Conservation (phyloP, 2,329 filamentous ascomycete species). For the Aspergillus pseudoterreus region DNA sequence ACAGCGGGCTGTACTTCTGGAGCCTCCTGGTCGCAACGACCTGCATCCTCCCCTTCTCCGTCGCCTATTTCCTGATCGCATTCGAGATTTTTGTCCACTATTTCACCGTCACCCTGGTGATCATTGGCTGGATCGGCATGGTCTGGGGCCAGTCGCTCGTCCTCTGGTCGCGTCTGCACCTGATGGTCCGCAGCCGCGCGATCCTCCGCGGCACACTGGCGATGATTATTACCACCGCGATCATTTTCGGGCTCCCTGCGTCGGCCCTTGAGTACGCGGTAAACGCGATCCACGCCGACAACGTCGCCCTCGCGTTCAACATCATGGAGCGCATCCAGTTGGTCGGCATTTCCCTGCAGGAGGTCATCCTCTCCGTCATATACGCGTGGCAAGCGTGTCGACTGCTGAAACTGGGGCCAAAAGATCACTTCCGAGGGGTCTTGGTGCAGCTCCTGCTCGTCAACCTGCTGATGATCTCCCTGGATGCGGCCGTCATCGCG, state of each 20-base stretch:
- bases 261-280: constrained; percentile 24
- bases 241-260: constrained; percentile 27
- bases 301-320: neutral
- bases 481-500: constrained; percentile 39
- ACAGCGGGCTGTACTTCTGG: constrained; percentile 5
- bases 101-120: neutral
- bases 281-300: neutral
- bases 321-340: constrained; percentile 49
- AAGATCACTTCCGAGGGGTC: constrained; percentile 35
- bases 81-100: neutral
- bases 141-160: constrained; percentile 40
- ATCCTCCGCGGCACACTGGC: constrained; percentile 33
- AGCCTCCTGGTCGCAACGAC: constrained; percentile 1
- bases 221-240: constrained; percentile 37
- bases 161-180: constrained; percentile 45
- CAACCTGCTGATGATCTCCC: constrained; percentile 39
- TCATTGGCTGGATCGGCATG: constrained; percentile 37
- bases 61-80: constrained; percentile 2
- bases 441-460: constrained; percentile 43
- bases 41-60: neutral
- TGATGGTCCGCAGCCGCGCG: constrained; percentile 32
- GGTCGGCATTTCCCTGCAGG: constrained; percentile 49
- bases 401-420: constrained; percentile 36
- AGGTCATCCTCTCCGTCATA: constrained; percentile 47
- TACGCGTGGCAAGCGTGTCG: constrained; percentile 50